Percentiles rank a stretch among this genome's conserved stretches.
Evolutionary conservation across 208 protist species (phyloP).

Genomic region (Trypanosoma conorhini): DNA sequence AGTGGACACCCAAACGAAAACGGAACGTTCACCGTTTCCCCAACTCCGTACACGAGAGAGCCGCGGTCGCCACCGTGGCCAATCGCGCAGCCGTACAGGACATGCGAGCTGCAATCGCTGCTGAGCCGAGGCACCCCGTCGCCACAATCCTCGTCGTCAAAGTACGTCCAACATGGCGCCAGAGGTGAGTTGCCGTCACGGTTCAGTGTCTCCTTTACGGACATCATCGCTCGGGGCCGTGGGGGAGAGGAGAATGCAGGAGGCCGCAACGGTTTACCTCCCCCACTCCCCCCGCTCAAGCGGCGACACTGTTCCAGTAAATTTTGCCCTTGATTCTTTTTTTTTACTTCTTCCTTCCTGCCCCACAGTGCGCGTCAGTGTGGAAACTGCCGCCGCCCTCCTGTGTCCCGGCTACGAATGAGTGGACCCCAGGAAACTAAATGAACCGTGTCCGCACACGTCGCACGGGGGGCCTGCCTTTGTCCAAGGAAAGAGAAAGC

Average conservation of each 20-base stretch:
- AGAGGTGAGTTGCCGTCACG: background rate
- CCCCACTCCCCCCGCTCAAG: background rate
- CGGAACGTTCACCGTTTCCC: background rate
- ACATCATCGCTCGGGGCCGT: slow-evolving; percentile 20
- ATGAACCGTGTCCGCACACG: background rate
- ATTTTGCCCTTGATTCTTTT: too few relatives aligned
- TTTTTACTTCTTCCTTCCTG: background rate
- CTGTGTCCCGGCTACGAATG: background rate
- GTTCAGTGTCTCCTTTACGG: background rate
- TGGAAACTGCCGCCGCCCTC: background rate
- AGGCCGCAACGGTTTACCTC: background rate
- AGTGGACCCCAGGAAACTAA: background rate
- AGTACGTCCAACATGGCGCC: background rate
- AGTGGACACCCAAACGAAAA: background rate
- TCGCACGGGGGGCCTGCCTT: background rate
- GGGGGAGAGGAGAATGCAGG: background rate
- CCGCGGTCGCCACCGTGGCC: slow-evolving; percentile 76
- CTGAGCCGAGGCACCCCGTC: slow-evolving; percentile 14
- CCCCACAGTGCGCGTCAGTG: background rate
- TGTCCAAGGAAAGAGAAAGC: background rate
- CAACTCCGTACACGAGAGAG: slow-evolving; percentile 63
- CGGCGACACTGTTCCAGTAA: background rate
- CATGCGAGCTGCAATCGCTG: background rate
- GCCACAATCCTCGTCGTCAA: slow-evolving; percentile 6
- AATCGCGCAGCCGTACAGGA: slow-evolving; percentile 27